phyloP scores from a whole-genome alignment of 805 yeast genomes.

The Ogataea methanolica region DNA sequence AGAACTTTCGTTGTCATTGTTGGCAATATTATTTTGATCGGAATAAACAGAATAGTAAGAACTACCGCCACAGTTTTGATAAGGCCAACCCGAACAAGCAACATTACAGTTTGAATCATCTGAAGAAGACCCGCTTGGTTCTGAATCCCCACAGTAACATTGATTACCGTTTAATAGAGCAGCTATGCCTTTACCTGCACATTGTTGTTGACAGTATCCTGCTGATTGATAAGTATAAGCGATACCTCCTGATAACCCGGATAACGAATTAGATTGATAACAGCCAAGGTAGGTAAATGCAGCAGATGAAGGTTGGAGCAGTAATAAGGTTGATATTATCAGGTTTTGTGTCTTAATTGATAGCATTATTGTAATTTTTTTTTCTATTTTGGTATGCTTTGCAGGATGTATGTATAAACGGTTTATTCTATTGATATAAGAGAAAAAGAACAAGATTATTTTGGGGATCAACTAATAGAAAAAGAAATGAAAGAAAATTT shows the following conservation, averaged over 20 bases:
- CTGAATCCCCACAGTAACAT: slow-evolving; percentile 63
- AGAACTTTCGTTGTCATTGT: slow-evolving; percentile 2
- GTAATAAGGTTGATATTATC: neutral
- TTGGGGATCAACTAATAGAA: no score
- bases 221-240: slow-evolving; percentile 56
- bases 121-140: slow-evolving; percentile 28
- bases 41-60: slow-evolving; percentile 46
- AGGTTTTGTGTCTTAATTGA: neutral
- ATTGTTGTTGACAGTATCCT: slow-evolving; percentile 51
- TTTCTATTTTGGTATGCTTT: neutral
- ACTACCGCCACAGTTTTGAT: slow-evolving; percentile 57
- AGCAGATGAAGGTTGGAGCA: slow-evolving; percentile 5
- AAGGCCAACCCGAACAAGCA: slow-evolving; percentile 57
- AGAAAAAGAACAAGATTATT: no score
- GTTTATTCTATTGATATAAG: no score
- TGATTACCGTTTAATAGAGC: slow-evolving; percentile 47
- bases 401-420: no score
- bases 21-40: slow-evolving; percentile 17
- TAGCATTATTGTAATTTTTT: neutral
- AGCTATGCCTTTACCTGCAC: slow-evolving; percentile 43
- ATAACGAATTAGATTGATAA: slow-evolving; percentile 24
- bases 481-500: no score
- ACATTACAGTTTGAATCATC: slow-evolving; percentile 36
- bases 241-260: slow-evolving; percentile 36
- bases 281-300: slow-evolving; percentile 25